Percentiles rank a stretch among this genome's conserved stretches.
phyloP scores from a whole-genome alignment of 768 basidiomycete species.

The Phylloporus sp. region DNA sequence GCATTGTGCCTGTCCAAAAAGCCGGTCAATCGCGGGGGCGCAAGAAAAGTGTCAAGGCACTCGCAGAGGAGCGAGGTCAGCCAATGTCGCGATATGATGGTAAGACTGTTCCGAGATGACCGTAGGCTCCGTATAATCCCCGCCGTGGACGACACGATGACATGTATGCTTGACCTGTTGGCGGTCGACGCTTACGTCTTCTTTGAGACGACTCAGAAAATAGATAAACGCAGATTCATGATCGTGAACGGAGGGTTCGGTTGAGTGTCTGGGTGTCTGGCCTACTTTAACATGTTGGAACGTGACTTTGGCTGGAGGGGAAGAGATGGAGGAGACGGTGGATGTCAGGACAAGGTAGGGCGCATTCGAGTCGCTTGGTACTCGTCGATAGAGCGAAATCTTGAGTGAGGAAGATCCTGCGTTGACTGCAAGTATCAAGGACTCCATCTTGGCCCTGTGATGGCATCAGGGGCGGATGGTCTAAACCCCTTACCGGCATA shows the following conservation, averaged over 20 bases:
- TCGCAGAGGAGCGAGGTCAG: constrained; percentile 77
- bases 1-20: constrained; percentile 50
- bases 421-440: constrained; percentile 65
- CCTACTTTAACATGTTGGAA: constrained; percentile 27
- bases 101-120: constrained; percentile 63
- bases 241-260: constrained; percentile 41
- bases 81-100: constrained; percentile 69
- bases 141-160: constrained; percentile 86
- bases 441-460: constrained; percentile 13
- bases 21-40: neutral
- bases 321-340: constrained; percentile 54
- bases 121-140: constrained; percentile 69
- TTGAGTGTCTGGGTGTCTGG: constrained; percentile 2
- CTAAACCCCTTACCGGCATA: too few species aligned
- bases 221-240: constrained; percentile 61
- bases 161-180: constrained; percentile 53
- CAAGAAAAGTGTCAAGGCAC: constrained; percentile 24
- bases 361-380: constrained; percentile 25
- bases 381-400: constrained; percentile 58
- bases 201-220: constrained; percentile 49
- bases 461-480: neutral
- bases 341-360: constrained; percentile 48
- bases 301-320: constrained; percentile 50
- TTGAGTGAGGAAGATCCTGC: constrained; percentile 87
- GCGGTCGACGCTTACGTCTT: constrained; percentile 40